phyloP scores from a whole-genome alignment of 805 yeast genomes.

The Wickerhamomyces canadensis region DNA sequence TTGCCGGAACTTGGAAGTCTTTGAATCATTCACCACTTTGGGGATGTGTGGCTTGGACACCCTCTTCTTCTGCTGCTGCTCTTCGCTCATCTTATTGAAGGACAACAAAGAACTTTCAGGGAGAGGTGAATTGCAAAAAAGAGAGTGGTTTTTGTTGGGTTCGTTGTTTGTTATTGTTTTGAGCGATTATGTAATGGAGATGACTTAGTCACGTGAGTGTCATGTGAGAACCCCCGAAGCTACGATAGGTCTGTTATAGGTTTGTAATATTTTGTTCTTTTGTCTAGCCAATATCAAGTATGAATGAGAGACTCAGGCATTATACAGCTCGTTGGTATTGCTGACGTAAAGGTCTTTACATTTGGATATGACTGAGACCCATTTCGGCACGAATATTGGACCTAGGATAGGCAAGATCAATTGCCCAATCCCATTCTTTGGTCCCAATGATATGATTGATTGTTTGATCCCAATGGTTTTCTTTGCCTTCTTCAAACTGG shows the following conservation, averaged over 20 bases:
- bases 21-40: conserved; percentile 1
- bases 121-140: too few species aligned
- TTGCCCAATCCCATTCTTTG: conserved; percentile 24
- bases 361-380: conserved; percentile 14
- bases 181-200: too few species aligned
- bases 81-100: neutral
- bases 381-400: conserved; percentile 15
- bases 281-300: too few species aligned
- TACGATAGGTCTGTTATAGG: too few species aligned
- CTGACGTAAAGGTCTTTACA: conserved; percentile 12
- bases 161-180: too few species aligned
- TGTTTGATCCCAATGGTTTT: neutral
- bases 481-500: conserved; percentile 2
- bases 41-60: conserved; percentile 11
- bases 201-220: too few species aligned
- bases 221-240: too few species aligned
- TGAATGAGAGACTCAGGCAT: too few species aligned
- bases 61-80: neutral
- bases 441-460: conserved; percentile 21
- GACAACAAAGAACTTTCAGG: too few species aligned
- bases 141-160: too few species aligned
- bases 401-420: conserved; percentile 19
- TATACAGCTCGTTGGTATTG: neutral
- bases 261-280: too few species aligned
- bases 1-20: neutral